Evolutionary conservation across 805 yeast species (phyloP), one percentile per base, ranked within the genome.

Genomic region (Saturnispora halmiae): DNA sequence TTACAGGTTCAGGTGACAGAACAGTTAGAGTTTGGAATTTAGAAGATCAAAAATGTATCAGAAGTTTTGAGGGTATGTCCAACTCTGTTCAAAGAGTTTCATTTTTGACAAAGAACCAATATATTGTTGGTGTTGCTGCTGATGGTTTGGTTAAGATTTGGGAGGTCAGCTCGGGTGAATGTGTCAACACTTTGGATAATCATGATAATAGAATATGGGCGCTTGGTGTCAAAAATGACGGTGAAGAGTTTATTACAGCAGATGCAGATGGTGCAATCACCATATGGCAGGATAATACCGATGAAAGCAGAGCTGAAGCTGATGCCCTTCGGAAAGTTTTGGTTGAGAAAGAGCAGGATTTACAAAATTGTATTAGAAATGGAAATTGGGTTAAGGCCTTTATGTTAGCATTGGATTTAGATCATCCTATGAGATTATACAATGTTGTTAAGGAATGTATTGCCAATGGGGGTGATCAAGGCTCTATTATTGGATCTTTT

Each of bases 161-260:
- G 98, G 94, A 86, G 54, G 66, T 75, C 29, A 57, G 63, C 14
- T 63, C 74, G 9, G 92, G 86, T 28, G 98, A 92, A 54, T 75
- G 86, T 54, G 61, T 81, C 16, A 77, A 79, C 43, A 90, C 97
- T 0, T 69, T 88, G 36, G 97, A 90, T 61, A 79, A 79, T 52
- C 99, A 92, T 57, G 85, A 79, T 46, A 92, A 90, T 59, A 77
- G 95, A 63, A 85, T 92, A 37, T 92, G 98, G 99, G 83, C 96
- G 0, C 60, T 92, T 40, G 77, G 82, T 42, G 65, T 72, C 1
- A 69, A 75, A 45, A 63, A 75, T 27, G 82, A 79, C 51, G 90
- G 94, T 20, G 72, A 71, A 14, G 70, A 72, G 43, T 70, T 92
- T 43, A 74, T 85, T 0, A 75, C 84, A 44, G 97, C 96, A 0